Conservation (phyloP, 2,329 filamentous ascomycete genomes). For the Cladosporium cucumerinum region DNA sequence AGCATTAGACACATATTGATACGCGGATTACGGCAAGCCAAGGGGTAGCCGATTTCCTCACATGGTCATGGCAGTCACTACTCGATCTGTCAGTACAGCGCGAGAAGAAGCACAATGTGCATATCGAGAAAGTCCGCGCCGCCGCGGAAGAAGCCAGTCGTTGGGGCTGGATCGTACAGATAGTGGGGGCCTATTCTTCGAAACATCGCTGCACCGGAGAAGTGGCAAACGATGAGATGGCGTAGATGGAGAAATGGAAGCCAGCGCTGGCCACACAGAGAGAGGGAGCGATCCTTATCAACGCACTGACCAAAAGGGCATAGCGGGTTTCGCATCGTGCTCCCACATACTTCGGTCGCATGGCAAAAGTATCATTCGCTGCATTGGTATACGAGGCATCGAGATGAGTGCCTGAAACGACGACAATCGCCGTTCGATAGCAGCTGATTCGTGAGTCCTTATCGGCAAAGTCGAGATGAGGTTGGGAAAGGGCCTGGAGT, state of each 20-base stretch:
- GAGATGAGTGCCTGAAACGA: background rate
- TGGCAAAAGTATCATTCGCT: background rate
- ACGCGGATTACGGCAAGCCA: background rate
- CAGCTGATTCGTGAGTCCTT: constrained; percentile 5
- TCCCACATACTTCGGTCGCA: background rate
- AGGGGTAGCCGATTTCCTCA: background rate
- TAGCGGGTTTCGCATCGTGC: background rate
- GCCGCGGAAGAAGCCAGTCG: constrained; percentile 11
- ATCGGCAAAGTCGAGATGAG: constrained; percentile 14
- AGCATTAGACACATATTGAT: background rate
- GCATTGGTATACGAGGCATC: constrained; percentile 2
- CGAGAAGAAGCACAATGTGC: constrained; percentile 7
- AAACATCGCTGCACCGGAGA: constrained; percentile 1
- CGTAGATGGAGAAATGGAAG: background rate
- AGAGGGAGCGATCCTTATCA: constrained; percentile 12
- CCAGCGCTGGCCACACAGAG: constrained; percentile 11
- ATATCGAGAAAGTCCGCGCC: background rate
- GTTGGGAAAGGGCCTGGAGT: constrained; percentile 9
- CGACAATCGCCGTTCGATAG: background rate
- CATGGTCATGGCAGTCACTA: background rate
- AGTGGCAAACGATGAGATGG: background rate
- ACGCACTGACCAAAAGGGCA: constrained; percentile 12
- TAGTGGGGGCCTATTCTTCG: background rate
- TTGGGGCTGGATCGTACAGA: background rate
- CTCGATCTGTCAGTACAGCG: background rate